These are phyloP conservation scores for Arthroderma uncinatum DNA, from an alignment of 2,329 filamentous ascomycete species.

Conservation along the genomic window DNA sequence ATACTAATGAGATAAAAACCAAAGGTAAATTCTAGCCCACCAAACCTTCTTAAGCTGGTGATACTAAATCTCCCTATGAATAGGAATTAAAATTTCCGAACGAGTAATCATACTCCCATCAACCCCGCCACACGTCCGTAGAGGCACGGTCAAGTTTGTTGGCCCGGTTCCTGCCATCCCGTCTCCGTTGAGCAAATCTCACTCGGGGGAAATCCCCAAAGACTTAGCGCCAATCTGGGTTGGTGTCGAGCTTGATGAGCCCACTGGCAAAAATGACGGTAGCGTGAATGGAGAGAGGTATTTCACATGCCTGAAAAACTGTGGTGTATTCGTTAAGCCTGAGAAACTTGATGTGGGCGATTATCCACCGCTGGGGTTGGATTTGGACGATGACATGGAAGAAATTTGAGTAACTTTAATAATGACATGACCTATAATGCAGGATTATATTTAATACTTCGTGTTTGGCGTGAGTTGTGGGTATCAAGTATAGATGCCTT, in stretches of 20 bases:
- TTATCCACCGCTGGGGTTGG: slow-evolving; percentile 41
- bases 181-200: slow-evolving; percentile 21
- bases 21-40: slow-evolving; percentile 42
- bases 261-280: slow-evolving; percentile 55
- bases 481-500: background rate
- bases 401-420: slow-evolving; percentile 36
- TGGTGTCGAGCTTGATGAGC: slow-evolving; percentile 52
- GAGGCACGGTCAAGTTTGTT: slow-evolving; percentile 34
- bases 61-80: background rate
- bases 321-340: slow-evolving; percentile 51
- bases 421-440: too few species aligned
- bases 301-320: slow-evolving; percentile 43
- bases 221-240: slow-evolving; percentile 39
- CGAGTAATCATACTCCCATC: slow-evolving; percentile 39
- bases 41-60: background rate
- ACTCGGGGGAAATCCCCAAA: slow-evolving; percentile 16
- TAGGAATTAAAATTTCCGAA: slow-evolving; percentile 33
- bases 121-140: slow-evolving; percentile 32
- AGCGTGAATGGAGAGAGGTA: slow-evolving; percentile 41
- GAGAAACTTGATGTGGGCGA: slow-evolving; percentile 53
- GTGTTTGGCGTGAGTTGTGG: background rate
- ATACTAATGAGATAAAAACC: slow-evolving; percentile 49
- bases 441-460: background rate
- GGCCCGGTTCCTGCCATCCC: slow-evolving; percentile 33
- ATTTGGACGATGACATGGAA: slow-evolving; percentile 47